A percentile compares a stretch with the other conserved stretches of the same genome.
Evolutionary conservation across 257 asterid genomes (phyloP).

Genomic region (Plectranthus barbatus): DNA sequence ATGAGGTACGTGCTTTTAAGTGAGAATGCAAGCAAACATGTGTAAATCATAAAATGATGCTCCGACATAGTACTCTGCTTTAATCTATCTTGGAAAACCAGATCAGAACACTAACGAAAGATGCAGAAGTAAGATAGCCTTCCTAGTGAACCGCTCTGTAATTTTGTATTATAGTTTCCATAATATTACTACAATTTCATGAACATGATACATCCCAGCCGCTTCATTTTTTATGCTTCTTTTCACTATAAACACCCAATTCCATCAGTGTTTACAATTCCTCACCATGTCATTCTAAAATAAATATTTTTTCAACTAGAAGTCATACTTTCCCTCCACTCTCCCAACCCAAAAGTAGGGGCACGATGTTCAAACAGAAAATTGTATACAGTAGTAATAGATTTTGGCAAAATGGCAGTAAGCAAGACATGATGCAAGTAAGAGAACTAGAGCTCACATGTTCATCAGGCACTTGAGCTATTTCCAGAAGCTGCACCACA

Average conservation of each 20-base stretch:
- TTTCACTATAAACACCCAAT: slow-evolving; percentile 1
- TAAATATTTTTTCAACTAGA: neutral
- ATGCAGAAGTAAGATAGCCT: slow-evolving; percentile 1
- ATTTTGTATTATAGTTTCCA: neutral
- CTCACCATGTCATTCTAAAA: neutral
- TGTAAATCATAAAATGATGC: neutral
- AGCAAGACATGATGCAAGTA: neutral
- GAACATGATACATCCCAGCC: neutral
- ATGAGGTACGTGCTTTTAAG: neutral
- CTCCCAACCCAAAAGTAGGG: neutral
- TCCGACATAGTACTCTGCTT: neutral
- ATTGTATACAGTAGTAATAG: neutral
- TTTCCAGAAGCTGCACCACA: slow-evolving; percentile 86
- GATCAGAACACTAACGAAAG: neutral
- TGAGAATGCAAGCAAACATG: neutral
- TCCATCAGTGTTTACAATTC: neutral
- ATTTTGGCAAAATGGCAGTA: neutral
- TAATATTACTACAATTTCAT: neutral
- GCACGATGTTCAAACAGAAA: neutral
- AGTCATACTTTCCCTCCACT: neutral
- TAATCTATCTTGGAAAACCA: neutral
- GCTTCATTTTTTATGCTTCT: neutral
- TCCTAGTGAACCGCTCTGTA: neutral
- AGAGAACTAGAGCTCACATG: slow-evolving; percentile 48
- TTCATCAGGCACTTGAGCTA: slow-evolving; percentile 96